A percentile compares a stretch with the other conserved stretches of the same genome.
Evolutionary conservation across 1,139 yeast species (phyloP).

Genomic region (Yamadazyma blattariae): DNA sequence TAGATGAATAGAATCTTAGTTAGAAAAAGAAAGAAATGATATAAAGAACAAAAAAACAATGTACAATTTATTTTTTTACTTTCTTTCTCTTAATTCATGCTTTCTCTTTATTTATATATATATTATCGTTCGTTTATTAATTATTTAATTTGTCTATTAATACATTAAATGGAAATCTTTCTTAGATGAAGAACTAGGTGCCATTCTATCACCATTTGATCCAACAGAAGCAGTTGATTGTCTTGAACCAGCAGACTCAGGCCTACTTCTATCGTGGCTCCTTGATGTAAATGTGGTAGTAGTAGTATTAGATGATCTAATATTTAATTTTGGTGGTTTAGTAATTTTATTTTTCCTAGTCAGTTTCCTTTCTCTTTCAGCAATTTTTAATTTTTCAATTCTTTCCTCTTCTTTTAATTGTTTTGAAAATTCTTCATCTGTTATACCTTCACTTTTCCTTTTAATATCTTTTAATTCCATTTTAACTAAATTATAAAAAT

Average conservation of each 20-base stretch:
- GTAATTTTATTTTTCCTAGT: conserved; percentile 13
- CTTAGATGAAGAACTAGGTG: background rate
- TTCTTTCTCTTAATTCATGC: too few relatives aligned
- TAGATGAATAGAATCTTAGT: conserved; percentile 44
- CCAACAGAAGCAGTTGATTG: background rate
- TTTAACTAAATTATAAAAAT: conserved; percentile 33
- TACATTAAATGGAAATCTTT: conserved; percentile 11
- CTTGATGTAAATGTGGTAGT: too few relatives aligned
- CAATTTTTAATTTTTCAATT: conserved; percentile 2
- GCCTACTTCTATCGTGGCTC: background rate
- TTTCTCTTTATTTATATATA: too few relatives aligned
- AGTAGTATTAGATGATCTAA: background rate
- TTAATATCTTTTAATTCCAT: conserved; percentile 35
- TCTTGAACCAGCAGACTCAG: too few relatives aligned
- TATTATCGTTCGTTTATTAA: too few relatives aligned
- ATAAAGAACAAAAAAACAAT: too few relatives aligned
- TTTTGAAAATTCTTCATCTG: conserved; percentile 38
- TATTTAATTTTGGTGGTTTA: conserved; percentile 24
- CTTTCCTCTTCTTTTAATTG: conserved; percentile 8
- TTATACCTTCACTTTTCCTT: conserved; percentile 32
- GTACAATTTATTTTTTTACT: too few relatives aligned
- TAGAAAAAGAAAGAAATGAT: too few relatives aligned
- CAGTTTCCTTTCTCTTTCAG: conserved; percentile 3
- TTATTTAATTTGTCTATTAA: too few relatives aligned
- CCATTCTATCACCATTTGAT: conserved; percentile 3